Percentiles rank a stretch among this genome's conserved stretches.
Evolutionary conservation across 2,329 filamentous ascomycete species (phyloP).

Genomic region (Byssothecium circinans): DNA sequence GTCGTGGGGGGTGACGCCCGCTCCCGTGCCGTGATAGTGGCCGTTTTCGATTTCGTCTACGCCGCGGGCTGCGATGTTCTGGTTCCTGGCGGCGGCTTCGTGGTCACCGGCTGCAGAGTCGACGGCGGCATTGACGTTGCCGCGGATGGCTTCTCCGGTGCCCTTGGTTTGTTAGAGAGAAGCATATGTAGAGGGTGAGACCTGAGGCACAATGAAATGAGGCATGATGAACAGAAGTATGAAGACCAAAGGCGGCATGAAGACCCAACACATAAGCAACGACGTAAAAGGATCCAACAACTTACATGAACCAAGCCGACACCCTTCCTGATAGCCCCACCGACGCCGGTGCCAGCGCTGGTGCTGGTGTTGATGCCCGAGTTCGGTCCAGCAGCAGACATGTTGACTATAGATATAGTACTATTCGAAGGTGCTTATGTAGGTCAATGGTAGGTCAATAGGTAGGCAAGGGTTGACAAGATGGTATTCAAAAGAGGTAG

Average conservation of each 20-base stretch:
- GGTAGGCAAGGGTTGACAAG: neutral
- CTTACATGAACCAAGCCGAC: slow-evolving; percentile 40
- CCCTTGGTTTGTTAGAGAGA: slow-evolving; percentile 28
- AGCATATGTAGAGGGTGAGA: neutral
- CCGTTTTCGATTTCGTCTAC: slow-evolving; percentile 39
- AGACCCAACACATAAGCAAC: too few relatives aligned
- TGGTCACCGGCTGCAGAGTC: slow-evolving; percentile 38
- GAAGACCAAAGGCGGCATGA: too few relatives aligned
- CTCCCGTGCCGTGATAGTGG: slow-evolving; percentile 34
- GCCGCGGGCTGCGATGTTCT: slow-evolving; percentile 36
- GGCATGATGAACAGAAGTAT: too few relatives aligned
- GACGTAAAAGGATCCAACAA: neutral
- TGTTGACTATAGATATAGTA: slow-evolving; percentile 12
- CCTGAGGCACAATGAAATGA: too few relatives aligned
- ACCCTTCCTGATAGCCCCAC: slow-evolving; percentile 38
- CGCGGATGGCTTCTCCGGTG: slow-evolving; percentile 43
- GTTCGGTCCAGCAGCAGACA: slow-evolving; percentile 26
- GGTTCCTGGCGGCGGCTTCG: slow-evolving; percentile 30
- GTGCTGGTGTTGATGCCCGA: too few relatives aligned
- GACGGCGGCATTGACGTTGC: slow-evolving; percentile 40
- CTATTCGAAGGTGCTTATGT: neutral
- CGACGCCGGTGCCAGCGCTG: slow-evolving; percentile 25
- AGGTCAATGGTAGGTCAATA: neutral
- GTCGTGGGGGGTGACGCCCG: slow-evolving; percentile 32
- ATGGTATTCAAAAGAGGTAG: too few relatives aligned